Base-by-base conservation (phyloP, 257 asterid genomes). In the Lantana camara region DNA sequence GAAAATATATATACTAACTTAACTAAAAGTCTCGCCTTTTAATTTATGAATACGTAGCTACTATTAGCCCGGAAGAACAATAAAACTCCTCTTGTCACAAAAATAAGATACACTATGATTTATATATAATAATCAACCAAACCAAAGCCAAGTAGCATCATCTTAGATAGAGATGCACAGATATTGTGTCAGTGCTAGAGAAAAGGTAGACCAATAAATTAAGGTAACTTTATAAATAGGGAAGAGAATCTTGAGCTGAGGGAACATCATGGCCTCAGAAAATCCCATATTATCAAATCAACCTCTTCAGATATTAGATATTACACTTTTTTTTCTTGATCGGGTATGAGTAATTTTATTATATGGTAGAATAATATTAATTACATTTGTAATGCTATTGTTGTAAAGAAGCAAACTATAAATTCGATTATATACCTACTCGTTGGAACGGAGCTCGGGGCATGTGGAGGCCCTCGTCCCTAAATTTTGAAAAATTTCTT, bases 181-280 rank as follows among this genome's bases (percentile, higher is more conserved):
- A 45, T 3, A 15, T 2, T 19, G 11, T 11, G 29, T 30, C 21
- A 17, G 17, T 29, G 9, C 32, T 2, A 2, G 37, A 66, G 15
- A 53, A 19, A 57, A 63, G 60, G 75, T 68, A 32, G 55, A 79
- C 42, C 45, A 59, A 66, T 69, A 67, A 24, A 60, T 20, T 65
- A 76, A 61, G 22, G 58, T 52, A 34, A 51, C 54, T 51, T 70
- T 80, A 69, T 54, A 38, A 67, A 54, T 68, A 73, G 69, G 64
- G 68, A 57, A 73, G 44, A 59, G 67, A 55, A 80, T 77, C 62
- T 46, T 75, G 83, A 51, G 44, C 6, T 68, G 78, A 70, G 87
- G 78, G 79, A 75, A 73, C 83, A 79, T 68, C 68, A 73, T 82
- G 81, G 75, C 77, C 81, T 70, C 10, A 38, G 20, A 27, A 27